These are phyloP conservation scores for Diphasiastrum complanatum DNA, from an alignment of 83 land plant genomes.

Conservation along the genomic window DNA sequence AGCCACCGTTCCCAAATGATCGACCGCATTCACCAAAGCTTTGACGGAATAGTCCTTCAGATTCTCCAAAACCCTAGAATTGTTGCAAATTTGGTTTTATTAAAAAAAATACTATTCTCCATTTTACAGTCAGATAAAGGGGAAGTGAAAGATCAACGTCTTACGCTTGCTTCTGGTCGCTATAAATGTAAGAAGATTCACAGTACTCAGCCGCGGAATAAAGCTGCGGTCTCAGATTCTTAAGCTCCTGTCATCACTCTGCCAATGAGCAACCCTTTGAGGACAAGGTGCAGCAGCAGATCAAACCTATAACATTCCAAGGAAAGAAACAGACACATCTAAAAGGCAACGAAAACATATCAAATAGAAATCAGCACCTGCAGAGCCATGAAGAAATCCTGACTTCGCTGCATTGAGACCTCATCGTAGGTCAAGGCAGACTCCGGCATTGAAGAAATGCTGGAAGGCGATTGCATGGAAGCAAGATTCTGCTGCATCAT, in stretches of 20 bases:
- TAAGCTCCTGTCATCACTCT: slow-evolving; percentile 32
- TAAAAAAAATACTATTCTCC: neutral
- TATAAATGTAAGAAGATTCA: slow-evolving; percentile 28
- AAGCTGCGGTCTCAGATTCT: slow-evolving; percentile 31
- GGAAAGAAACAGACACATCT: no score
- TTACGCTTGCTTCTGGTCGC: slow-evolving; percentile 33
- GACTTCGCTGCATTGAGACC: no score
- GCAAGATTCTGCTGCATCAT: no score
- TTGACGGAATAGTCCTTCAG: slow-evolving; percentile 47
- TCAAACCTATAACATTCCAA: no score
- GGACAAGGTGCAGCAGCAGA: no score
- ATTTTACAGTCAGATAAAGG: neutral
- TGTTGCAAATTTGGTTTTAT: neutral
- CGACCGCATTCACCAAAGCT: slow-evolving; percentile 53
- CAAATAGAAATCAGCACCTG: no score
- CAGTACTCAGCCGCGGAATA: slow-evolving; percentile 40
- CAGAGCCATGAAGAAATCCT: no score
- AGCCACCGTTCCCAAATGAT: slow-evolving; percentile 50
- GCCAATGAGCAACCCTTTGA: no score
- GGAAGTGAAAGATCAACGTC: neutral
- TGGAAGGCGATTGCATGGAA: no score
- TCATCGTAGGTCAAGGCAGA: no score
- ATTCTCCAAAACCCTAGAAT: slow-evolving; percentile 40
- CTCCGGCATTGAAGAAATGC: no score
- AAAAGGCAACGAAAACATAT: no score